Percentiles rank a stretch among this genome's conserved stretches.
phyloP scores from a whole-genome alignment of 805 yeast genomes.

The Yamadazyma olivae region DNA sequence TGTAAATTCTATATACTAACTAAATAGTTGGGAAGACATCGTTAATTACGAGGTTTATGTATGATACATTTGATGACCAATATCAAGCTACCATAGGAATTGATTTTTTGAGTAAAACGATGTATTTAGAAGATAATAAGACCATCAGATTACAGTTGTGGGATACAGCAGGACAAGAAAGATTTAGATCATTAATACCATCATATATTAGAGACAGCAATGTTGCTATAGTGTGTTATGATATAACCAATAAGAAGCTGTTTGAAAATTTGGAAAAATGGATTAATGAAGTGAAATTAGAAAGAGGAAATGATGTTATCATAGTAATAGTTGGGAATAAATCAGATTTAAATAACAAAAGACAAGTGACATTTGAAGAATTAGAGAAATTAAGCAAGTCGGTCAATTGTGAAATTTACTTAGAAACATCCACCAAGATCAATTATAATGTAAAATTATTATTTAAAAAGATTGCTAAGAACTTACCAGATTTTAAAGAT shows the following conservation, averaged over 20 bases:
- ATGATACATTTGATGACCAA: slow-evolving; percentile 94
- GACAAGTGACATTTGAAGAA: slow-evolving; percentile 81
- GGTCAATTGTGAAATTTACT: slow-evolving; percentile 73
- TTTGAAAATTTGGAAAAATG: slow-evolving; percentile 84
- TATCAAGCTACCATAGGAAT: slow-evolving; percentile 97
- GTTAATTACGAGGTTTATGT: slow-evolving; percentile 94
- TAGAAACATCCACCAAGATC: slow-evolving; percentile 93
- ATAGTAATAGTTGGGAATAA: slow-evolving; percentile 92
- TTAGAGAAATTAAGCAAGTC: slow-evolving; percentile 71
- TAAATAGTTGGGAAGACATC: slow-evolving; percentile 86
- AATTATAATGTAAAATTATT: slow-evolving; percentile 90
- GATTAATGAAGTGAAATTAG: slow-evolving; percentile 93
- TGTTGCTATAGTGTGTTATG: slow-evolving; percentile 97
- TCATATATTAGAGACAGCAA: slow-evolving; percentile 93
- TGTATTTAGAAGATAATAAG: slow-evolving; percentile 89
- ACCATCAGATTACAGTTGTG: slow-evolving; percentile 93
- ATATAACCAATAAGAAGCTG: slow-evolving; percentile 81
- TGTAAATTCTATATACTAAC: slow-evolving; percentile 2
- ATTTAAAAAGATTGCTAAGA: slow-evolving; percentile 87
- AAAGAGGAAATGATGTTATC: slow-evolving; percentile 87
- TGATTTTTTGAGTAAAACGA: slow-evolving; percentile 89
- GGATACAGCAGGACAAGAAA: slow-evolving; percentile 95
- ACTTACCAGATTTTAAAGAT: slow-evolving; percentile 72
- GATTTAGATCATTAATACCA: slow-evolving; percentile 92
- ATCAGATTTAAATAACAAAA: slow-evolving; percentile 72